phyloP scores from a whole-genome alignment of 345 rosid species.

The Sisymbrium altissimum region DNA sequence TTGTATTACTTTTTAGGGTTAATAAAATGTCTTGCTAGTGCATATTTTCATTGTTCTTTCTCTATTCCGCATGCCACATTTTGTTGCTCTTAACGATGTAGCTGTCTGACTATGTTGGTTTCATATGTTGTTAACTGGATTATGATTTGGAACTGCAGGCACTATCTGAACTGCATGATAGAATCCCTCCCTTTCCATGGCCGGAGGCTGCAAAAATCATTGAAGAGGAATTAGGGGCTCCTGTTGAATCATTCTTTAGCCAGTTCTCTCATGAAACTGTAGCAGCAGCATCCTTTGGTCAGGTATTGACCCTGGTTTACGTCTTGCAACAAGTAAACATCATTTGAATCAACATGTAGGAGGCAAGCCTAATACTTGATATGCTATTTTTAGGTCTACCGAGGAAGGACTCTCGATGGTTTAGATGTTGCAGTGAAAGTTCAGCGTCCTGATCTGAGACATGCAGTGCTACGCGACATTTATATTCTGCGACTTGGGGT shows the following conservation, averaged over 20 bases:
- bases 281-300: constrained; percentile 98
- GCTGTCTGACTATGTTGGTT: not conserved
- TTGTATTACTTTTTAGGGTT: not conserved
- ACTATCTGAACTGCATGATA: constrained; percentile 84
- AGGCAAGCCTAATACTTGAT: constrained; percentile 9
- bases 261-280: constrained; percentile 78
- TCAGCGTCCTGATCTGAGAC: constrained; percentile 88
- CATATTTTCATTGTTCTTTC: not conserved
- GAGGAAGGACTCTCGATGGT: constrained; percentile 73
- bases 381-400: constrained; percentile 59
- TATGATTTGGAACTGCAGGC: constrained; percentile 55
- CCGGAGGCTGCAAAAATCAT: constrained; percentile 66
- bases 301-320: constrained; percentile 44
- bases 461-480: constrained; percentile 82
- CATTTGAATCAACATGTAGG: constrained; percentile 6
- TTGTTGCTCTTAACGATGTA: not conserved
- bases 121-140: constrained; percentile 6
- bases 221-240: constrained; percentile 86
- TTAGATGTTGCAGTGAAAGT: constrained; percentile 83
- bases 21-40: not conserved
- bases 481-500: constrained; percentile 92
- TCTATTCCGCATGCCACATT: constrained; percentile 6
- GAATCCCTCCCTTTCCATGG: constrained; percentile 84
- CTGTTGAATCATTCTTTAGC: constrained; percentile 61
- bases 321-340: constrained; percentile 11